These are phyloP conservation scores for Hemileia vastatrix DNA, from an alignment of 1,284 basidiomycete species.

Conservation along the genomic window DNA sequence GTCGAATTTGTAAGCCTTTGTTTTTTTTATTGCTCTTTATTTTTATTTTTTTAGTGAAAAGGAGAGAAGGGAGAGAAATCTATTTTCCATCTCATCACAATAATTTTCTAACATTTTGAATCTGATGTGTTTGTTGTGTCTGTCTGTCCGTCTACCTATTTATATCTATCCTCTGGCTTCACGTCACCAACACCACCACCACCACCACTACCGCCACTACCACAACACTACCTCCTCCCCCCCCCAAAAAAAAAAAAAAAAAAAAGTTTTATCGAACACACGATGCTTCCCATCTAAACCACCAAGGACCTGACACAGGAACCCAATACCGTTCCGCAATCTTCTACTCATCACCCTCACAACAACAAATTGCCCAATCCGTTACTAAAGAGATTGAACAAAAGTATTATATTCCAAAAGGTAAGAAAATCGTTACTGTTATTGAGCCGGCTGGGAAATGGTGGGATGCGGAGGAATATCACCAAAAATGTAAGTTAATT, in stretches of 20 bases:
- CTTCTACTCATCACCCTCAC: constrained; percentile 69
- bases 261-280: constrained; percentile 62
- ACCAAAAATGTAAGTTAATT: constrained; percentile 41
- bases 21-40: too few relatives aligned
- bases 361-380: constrained; percentile 61
- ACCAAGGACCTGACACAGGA: constrained; percentile 45
- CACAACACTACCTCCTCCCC: neutral
- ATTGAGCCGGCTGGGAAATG: constrained; percentile 59
- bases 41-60: too few relatives aligned
- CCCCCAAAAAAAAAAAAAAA: too few relatives aligned
- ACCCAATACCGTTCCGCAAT: constrained; percentile 81
- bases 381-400: constrained; percentile 77
- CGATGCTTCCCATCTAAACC: constrained; percentile 63
- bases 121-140: too few relatives aligned
- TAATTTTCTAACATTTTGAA: too few relatives aligned
- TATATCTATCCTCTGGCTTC: too few relatives aligned
- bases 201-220: neutral
- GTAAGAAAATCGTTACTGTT: constrained; percentile 65
- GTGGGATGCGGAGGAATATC: constrained; percentile 74
- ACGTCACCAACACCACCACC: too few relatives aligned
- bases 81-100: too few relatives aligned
- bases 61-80: too few relatives aligned
- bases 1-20: constrained; percentile 22
- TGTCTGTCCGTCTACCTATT: too few relatives aligned
- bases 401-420: constrained; percentile 59